Evolutionary conservation across 768 basidiomycete genomes (phyloP).

Genomic region (Amanita muscaria): DNA sequence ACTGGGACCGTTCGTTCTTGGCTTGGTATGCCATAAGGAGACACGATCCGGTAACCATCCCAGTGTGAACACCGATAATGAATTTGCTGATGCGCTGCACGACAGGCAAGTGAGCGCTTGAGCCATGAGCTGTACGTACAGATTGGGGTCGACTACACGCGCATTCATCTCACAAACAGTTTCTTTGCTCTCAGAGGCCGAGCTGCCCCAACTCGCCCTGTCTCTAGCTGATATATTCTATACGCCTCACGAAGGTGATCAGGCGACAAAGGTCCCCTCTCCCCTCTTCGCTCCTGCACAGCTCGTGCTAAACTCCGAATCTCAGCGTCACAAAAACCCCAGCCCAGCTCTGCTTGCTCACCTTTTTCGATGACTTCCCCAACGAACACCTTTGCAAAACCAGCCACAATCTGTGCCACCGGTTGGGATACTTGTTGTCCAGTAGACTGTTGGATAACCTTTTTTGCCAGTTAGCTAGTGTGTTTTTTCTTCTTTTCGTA

Average conservation of each 20-base stretch:
- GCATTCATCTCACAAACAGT: constrained; percentile 62
- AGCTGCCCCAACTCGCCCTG: constrained; percentile 74
- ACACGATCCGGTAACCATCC: too few species aligned
- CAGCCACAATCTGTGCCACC: constrained; percentile 83
- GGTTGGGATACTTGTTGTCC: constrained; percentile 81
- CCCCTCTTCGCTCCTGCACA: constrained; percentile 63
- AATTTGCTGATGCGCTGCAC: too few species aligned
- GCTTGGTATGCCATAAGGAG: too few species aligned
- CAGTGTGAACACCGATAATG: too few species aligned
- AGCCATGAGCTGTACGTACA: too few species aligned
- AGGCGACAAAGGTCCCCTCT: constrained; percentile 74
- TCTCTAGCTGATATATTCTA: constrained; percentile 70
- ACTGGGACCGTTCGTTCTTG: too few species aligned
- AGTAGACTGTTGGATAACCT: constrained; percentile 79
- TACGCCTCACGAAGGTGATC: constrained; percentile 90
- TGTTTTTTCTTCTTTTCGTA: not conserved
- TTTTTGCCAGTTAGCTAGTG: not conserved
- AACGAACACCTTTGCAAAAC: constrained; percentile 86
- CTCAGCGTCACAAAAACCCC: constrained; percentile 5
- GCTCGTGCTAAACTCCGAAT: constrained; percentile 47
- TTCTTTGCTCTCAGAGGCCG: constrained; percentile 60
- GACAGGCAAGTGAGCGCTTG: too few species aligned
- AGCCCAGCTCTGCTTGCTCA: constrained; percentile 21
- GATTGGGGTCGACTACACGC: too few species aligned
- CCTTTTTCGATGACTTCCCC: constrained; percentile 90